A percentile compares a stretch with the other conserved stretches of the same genome.
These are phyloP conservation scores for Xylaria sp. DNA, from an alignment of 2,329 filamentous ascomycete species.

Conservation along the genomic window DNA sequence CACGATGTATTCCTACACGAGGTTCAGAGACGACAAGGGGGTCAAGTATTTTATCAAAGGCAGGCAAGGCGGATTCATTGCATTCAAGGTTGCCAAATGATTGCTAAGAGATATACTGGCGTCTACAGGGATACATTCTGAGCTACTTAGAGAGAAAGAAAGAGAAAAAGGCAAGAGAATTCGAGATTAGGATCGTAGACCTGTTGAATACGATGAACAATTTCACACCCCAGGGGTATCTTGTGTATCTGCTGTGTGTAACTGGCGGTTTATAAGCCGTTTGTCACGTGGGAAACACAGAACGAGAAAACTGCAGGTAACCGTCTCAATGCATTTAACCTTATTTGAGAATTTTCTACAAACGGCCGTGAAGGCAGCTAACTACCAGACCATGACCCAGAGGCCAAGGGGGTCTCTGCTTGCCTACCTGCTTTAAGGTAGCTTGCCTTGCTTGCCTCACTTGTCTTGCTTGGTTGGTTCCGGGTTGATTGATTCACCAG, in stretches of 20 bases:
- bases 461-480: conserved; percentile 23
- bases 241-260: conserved; percentile 40
- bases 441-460: conserved; percentile 28
- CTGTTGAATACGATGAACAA: not conserved
- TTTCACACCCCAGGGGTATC: not conserved
- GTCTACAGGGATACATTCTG: not conserved
- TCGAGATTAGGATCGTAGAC: conserved; percentile 12
- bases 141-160: not conserved
- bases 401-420: conserved; percentile 21
- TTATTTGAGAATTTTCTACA: conserved; percentile 52
- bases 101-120: not conserved
- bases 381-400: not conserved
- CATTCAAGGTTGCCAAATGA: not conserved
- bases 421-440: conserved; percentile 9
- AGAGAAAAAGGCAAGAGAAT: not conserved
- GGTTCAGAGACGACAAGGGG: not conserved
- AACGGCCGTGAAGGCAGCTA: conserved; percentile 48
- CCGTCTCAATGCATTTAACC: conserved; percentile 52
- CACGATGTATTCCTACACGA: not conserved
- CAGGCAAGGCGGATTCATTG: not conserved
- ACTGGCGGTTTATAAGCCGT: conserved; percentile 44
- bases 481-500: conserved; percentile 7
- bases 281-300: conserved; percentile 56
- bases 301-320: conserved; percentile 52
- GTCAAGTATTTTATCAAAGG: not conserved